Evolutionary conservation across 1,284 basidiomycete genomes (phyloP).

Genomic region (Cutaneotrichosporon sp.): DNA sequence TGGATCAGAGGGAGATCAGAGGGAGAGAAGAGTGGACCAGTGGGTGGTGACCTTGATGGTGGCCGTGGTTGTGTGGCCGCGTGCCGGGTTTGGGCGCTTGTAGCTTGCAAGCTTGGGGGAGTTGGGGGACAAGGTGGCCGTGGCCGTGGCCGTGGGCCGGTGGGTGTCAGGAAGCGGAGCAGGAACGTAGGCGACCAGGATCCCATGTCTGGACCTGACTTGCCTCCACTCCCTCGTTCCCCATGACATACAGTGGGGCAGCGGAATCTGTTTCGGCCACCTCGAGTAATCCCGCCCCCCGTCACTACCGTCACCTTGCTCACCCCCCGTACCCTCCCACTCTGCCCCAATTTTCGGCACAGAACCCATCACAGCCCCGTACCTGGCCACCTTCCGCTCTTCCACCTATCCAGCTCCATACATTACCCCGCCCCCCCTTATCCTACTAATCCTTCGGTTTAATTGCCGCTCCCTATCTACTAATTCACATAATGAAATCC

Average conservation of each 20-base stretch:
- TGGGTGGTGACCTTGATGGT: neutral
- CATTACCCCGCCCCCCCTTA: too few relatives aligned
- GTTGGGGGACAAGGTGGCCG: too few relatives aligned
- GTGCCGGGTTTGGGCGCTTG: neutral
- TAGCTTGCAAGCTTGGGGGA: neutral
- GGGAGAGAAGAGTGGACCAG: neutral
- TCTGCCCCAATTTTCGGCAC: slow-evolving; percentile 1
- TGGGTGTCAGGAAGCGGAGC: neutral
- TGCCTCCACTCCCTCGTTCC: neutral
- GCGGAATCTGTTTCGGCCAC: slow-evolving; percentile 1
- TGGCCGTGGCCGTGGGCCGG: too few relatives aligned
- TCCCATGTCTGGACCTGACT: neutral
- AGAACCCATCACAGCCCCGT: neutral
- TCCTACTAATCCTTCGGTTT: neutral
- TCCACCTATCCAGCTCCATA: neutral
- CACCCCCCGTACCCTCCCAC: too few relatives aligned
- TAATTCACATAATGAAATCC: too few relatives aligned
- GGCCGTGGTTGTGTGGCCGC: neutral
- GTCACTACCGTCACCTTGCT: neutral
- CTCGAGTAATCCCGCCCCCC: neutral
- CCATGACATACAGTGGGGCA: slow-evolving; percentile 2
- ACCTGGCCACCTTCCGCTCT: neutral
- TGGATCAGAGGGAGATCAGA: neutral
- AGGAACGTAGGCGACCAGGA: too few relatives aligned
- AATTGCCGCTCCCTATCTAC: neutral